Percentiles rank a stretch among this genome's conserved stretches.
phyloP scores from a whole-genome alignment of 768 basidiomycete genomes.

The Termitomyces sp. region DNA sequence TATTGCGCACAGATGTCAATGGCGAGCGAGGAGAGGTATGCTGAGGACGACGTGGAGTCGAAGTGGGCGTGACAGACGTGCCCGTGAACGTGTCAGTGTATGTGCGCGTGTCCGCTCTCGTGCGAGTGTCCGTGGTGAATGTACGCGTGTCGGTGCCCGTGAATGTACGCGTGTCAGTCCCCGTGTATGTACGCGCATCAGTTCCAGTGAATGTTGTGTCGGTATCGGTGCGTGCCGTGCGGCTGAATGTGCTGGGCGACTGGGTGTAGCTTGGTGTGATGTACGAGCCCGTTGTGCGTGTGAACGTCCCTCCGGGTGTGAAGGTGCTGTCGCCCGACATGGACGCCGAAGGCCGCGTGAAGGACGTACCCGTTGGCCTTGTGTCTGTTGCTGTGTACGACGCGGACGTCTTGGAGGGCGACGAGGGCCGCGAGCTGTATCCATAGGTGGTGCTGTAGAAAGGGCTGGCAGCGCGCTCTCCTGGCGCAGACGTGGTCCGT shows the following conservation, averaged over 20 bases:
- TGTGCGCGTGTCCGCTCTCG: constrained; percentile 6
- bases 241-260: constrained; percentile 35
- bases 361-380: constrained; percentile 32
- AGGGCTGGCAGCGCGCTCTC: constrained; percentile 35
- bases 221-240: constrained; percentile 17
- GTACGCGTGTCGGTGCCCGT: constrained; percentile 29
- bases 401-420: constrained; percentile 40
- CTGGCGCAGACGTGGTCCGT: constrained; percentile 52
- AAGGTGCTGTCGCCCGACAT: constrained; percentile 22
- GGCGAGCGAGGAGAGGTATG: constrained; percentile 63
- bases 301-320: constrained; percentile 20
- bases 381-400: constrained; percentile 34
- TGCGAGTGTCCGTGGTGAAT: constrained; percentile 4
- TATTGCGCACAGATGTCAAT: constrained; percentile 70
- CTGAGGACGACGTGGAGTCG: constrained; percentile 60
- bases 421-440: constrained; percentile 40
- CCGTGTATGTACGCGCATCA: constrained; percentile 2
- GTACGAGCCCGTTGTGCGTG: constrained; percentile 28
- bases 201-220: constrained; percentile 16
- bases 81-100: constrained; percentile 35
- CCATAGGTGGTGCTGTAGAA: constrained; percentile 30
- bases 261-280: constrained; percentile 31
- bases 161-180: constrained; percentile 22
- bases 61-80: constrained; percentile 42
- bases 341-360: constrained; percentile 23